phyloP scores from a whole-genome alignment of 2,329 filamentous ascomycete genomes.

The Thelonectria rubi region DNA sequence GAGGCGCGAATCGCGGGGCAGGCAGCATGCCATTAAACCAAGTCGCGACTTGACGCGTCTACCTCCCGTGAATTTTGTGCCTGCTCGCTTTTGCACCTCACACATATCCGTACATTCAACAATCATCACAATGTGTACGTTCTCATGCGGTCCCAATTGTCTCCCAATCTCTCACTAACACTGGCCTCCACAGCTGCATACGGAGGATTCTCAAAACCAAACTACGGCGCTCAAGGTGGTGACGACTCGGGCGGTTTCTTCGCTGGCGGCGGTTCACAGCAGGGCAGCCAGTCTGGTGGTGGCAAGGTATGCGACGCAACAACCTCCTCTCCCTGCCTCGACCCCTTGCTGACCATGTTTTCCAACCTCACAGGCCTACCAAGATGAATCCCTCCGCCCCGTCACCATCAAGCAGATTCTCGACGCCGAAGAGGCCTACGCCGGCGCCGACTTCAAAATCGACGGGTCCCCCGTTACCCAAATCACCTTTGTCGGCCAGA shows the following conservation, averaged over 20 bases:
- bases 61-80: conserved; percentile 16
- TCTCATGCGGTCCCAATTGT: background rate
- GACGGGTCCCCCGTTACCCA: conserved; percentile 79
- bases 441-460: conserved; percentile 80
- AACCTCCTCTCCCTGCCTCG: background rate
- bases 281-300: conserved; percentile 61
- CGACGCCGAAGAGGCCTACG: conserved; percentile 80
- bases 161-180: conserved; percentile 18
- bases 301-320: conserved; percentile 51
- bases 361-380: conserved; percentile 60
- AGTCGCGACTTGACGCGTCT: conserved; percentile 48
- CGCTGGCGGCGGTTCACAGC: conserved; percentile 66
- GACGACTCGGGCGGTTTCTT: conserved; percentile 71
- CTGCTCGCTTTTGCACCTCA: conserved; percentile 24
- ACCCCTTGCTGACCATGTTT: conserved; percentile 17
- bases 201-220: conserved; percentile 56
- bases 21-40: conserved; percentile 42
- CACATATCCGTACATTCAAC: conserved; percentile 28
- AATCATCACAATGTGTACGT: conserved; percentile 49
- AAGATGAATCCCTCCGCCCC: conserved; percentile 87
- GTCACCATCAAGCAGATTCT: conserved; percentile 96
- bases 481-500: conserved; percentile 85
- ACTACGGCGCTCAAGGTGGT: conserved; percentile 64
- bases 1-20: conserved; percentile 39
- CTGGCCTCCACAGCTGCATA: conserved; percentile 55